phyloP scores from a whole-genome alignment of 2,329 filamentous ascomycete species.

The Sphaceloma murrayae region DNA sequence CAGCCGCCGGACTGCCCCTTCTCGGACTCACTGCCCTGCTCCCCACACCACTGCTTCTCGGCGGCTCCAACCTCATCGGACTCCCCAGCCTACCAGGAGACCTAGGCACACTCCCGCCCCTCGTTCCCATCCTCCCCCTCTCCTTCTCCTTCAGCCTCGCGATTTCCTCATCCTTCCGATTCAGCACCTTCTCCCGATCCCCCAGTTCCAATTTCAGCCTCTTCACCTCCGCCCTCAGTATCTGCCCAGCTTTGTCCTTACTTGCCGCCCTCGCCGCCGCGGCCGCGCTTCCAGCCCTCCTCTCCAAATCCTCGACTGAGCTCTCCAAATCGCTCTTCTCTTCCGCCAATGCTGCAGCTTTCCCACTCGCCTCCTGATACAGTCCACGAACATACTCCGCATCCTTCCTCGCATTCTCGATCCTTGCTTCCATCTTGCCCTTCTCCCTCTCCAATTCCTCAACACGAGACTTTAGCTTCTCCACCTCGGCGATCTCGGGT shows the following conservation, averaged over 20 bases:
- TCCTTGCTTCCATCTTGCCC: slow-evolving; percentile 24
- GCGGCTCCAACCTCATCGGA: slow-evolving; percentile 24
- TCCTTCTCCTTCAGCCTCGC: slow-evolving; percentile 26
- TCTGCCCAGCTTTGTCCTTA: slow-evolving; percentile 21
- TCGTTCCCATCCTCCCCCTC: slow-evolving; percentile 29
- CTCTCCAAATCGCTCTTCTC: slow-evolving; percentile 42
- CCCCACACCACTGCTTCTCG: slow-evolving; percentile 18
- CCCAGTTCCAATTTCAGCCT: slow-evolving; percentile 24
- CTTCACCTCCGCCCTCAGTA: slow-evolving; percentile 23
- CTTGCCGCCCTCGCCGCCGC: slow-evolving; percentile 22
- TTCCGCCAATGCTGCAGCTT: slow-evolving; percentile 36
- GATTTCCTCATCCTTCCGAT: slow-evolving; percentile 30
- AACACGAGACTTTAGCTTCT: slow-evolving; percentile 21
- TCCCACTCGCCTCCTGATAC: slow-evolving; percentile 51
- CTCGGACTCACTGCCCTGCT: slow-evolving; percentile 26
- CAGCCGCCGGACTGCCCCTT: slow-evolving; percentile 25
- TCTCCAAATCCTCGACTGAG: slow-evolving; percentile 24
- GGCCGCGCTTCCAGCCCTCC: slow-evolving; percentile 25
- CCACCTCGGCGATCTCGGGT: slow-evolving; percentile 28
- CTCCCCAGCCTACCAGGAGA: slow-evolving; percentile 27
- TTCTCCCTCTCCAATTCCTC: slow-evolving; percentile 19
- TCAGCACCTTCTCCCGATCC: slow-evolving; percentile 25
- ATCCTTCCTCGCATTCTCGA: slow-evolving; percentile 36
- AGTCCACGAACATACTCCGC: slow-evolving; percentile 48
- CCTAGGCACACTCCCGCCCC: slow-evolving; percentile 30